Evolutionary conservation across 169 alveolate species (phyloP), one percentile per base, ranked within the genome.

Genomic region (Toxoplasma gondii): DNA sequence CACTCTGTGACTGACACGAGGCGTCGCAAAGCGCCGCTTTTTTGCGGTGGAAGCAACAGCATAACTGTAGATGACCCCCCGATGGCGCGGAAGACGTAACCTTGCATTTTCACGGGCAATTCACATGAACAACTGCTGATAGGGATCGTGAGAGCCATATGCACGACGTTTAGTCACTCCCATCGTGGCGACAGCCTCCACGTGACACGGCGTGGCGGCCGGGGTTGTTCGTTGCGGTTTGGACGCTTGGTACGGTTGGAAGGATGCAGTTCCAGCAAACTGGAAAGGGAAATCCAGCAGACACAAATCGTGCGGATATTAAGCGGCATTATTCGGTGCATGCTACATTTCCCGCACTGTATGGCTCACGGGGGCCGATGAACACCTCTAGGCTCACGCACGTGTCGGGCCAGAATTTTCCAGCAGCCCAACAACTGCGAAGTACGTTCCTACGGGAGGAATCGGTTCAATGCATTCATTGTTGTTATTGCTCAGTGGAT

Each of bases 201-300:
- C 74, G 74, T 64, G 74, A 64, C 74, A 64, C 74, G 74, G 34
- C 74, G 74, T 64, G 34, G 74, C n/a, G 74, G 74, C 7, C 74
- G 74, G 74, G 74, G 67, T 53, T 27, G 34, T 16, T 64, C 29
- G n/a, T 1, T 64, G 24, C 74, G 74, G 74, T 64, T 16, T 27
- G 34, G 74, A 64, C 74, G 74, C 34, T 22, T 64, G 74, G 29
- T 10, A 27, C n/a, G 74, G 24, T 64, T 64, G 31, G 74, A 64
- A 64, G 74, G 74, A 64, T 31, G 74, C 74, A 64, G 74, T 64
- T 64, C 74, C 4, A 19, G 74, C 34, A 64, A 16, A 64, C 74
- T 4, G 74, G 74, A 64, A 64, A 19, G 74, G n/a, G 22, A 27
- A 64, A 27, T 31, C 74, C 74, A 1, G 74, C 31, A 64, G 74